Evolutionary conservation across 73 alveolate genomes (phyloP).

Genomic region (Uronychia binucleata): DNA sequence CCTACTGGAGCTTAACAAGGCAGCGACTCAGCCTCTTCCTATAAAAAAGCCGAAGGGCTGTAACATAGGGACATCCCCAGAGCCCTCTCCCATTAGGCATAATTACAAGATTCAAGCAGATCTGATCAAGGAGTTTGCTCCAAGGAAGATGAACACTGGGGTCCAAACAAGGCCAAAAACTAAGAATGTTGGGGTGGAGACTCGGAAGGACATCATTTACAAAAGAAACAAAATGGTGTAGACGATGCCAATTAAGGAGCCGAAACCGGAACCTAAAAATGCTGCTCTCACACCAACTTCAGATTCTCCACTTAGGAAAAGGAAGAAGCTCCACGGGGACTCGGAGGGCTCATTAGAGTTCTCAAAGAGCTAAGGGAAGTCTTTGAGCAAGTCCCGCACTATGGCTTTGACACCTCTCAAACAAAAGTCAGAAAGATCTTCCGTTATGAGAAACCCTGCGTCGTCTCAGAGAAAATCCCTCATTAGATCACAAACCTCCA

Average conservation of each 20-base stretch:
- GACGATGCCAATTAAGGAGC: background rate
- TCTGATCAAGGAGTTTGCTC: background rate
- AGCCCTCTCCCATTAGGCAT: background rate
- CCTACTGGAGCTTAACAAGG: background rate
- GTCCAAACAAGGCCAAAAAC: background rate
- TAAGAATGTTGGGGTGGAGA: background rate
- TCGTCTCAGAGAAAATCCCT: no score
- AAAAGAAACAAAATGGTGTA: background rate
- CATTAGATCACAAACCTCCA: no score
- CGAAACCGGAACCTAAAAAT: background rate
- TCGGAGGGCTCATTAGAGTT: no score
- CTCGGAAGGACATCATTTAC: background rate
- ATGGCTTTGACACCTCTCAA: background rate
- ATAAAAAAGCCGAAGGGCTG: background rate
- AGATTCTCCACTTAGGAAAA: no score
- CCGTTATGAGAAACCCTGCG: no score
- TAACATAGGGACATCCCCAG: background rate
- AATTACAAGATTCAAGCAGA: background rate
- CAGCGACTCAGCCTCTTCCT: background rate
- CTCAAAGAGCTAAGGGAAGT: background rate
- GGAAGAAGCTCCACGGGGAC: no score
- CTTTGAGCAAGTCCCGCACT: background rate
- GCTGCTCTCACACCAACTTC: background rate
- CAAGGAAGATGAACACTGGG: background rate
- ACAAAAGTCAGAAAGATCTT: no score